Evolutionary conservation across 768 basidiomycete species (phyloP), one percentile per base, ranked within the genome.

Genomic region (Crassisporium funariophilum): DNA sequence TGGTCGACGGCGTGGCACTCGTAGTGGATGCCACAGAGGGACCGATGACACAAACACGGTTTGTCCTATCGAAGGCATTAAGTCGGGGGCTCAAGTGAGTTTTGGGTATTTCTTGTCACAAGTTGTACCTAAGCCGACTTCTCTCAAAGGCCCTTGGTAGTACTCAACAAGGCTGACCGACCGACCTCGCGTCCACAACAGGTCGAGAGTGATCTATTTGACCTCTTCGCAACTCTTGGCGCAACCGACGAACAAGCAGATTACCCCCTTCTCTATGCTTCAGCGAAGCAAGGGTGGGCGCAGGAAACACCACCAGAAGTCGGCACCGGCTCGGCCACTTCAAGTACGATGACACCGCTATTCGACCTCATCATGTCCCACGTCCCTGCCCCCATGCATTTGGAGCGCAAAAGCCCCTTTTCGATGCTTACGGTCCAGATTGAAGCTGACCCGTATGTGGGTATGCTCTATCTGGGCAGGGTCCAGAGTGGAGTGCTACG

Each of bases 1-100:
- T 83, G 72, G 77, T 83, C 9, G 81, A 82, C 49, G 79, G 79
- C 21, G 79, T 81, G 9, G 78, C 78, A 11, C 69, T 83, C n/a
- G 64, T 83, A 3, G 74, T 83, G 13, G 80, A 82, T 50, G 78
- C 79, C 2, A 80, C 81, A 1, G 80, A 82, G 53, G 80, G 80
- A 1, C 79, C 81, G 2, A 81, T 82, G 73, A 81, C 78, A 2
- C 81, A 83, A 57, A 83, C 80, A 0, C 63, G 75, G 1, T 78
- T 78, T 35, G 76, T 78, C 2, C 61, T 78, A n/a, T 64, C 67
- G 3, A 78, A 78, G 50, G 75, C 76, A 16, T 56, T 78, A 6
- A 64, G 55, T 29, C 65, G 71, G 15, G 74, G 76, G 15, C 53
- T 77, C 16, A 70, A 62, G 76, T 74, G 22, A 46, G 70, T 60